Conservation (phyloP, 208 protist species). For the Crithidia mellificae region DNA sequence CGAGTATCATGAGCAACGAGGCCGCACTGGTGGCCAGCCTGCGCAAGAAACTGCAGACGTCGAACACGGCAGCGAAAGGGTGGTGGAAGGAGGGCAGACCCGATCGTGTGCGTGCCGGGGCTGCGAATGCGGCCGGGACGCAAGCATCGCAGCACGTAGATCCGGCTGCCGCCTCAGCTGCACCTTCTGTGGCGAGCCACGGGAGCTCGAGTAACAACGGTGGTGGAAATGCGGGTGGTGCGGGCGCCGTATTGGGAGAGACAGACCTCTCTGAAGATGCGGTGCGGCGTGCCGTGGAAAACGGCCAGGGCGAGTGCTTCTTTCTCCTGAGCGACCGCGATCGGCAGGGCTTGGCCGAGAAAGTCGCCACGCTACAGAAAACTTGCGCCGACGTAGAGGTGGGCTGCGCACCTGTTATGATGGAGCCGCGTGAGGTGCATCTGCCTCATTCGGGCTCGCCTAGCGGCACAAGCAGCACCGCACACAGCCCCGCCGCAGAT, state of each 20-base stretch:
- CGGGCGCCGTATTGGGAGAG: slow-evolving; percentile 15
- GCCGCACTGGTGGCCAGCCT: slow-evolving; percentile 65
- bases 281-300: slow-evolving; percentile 38
- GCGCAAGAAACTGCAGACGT: slow-evolving; percentile 54
- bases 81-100: slow-evolving; percentile 26
- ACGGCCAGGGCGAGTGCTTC: slow-evolving; percentile 77
- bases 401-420: slow-evolving; percentile 47
- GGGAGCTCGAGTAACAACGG: background rate
- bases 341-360: slow-evolving; percentile 34
- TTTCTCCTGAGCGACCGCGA: slow-evolving; percentile 43
- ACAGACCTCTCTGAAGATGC: slow-evolving; percentile 45
- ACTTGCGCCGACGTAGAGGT: slow-evolving; percentile 34
- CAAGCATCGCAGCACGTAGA: slow-evolving; percentile 1
- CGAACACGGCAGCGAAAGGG: slow-evolving; percentile 15
- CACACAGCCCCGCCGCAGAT: too few species aligned
- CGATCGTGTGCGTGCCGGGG: slow-evolving; percentile 11
- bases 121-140: background rate
- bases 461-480: background rate
- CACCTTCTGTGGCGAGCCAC: too few species aligned
- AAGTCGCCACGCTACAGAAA: slow-evolving; percentile 31
- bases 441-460: background rate
- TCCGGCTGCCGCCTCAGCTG: background rate
- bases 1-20: slow-evolving; percentile 62
- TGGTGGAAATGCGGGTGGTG: background rate
- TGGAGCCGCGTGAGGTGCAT: slow-evolving; percentile 55